A percentile compares a stretch with the other conserved stretches of the same genome.
phyloP scores from a whole-genome alignment of 2,329 filamentous ascomycete genomes.

The Moelleriella libera region DNA sequence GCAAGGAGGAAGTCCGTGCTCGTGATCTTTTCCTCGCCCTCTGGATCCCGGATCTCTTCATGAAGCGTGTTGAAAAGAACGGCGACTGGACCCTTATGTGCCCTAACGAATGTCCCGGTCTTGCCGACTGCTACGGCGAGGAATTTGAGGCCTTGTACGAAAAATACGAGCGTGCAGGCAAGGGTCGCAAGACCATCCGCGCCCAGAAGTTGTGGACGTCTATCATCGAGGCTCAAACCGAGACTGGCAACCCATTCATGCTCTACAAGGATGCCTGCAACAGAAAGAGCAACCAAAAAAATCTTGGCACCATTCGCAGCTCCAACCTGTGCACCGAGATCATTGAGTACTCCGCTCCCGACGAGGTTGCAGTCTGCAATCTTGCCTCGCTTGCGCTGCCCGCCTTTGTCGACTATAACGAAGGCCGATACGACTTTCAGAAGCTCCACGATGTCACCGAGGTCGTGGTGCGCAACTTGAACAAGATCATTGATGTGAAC shows the following conservation, averaged over 20 bases:
- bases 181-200: slow-evolving; percentile 81
- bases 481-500: slow-evolving; percentile 97
- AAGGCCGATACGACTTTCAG: slow-evolving; percentile 83
- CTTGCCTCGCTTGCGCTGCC: slow-evolving; percentile 87
- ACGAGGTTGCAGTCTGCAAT: slow-evolving; percentile 98
- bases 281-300: slow-evolving; percentile 99
- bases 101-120: slow-evolving; percentile 86
- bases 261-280: slow-evolving; percentile 98
- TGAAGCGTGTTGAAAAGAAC: slow-evolving; percentile 98
- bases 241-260: slow-evolving; percentile 99
- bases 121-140: slow-evolving; percentile 93
- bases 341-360: slow-evolving; percentile 89
- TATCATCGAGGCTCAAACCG: slow-evolving; percentile 93
- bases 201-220: slow-evolving; percentile 99
- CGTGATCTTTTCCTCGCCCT: slow-evolving; percentile 95
- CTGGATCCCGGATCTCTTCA: slow-evolving; percentile 98
- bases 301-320: slow-evolving; percentile 93
- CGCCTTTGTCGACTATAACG: slow-evolving; percentile 74
- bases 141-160: slow-evolving; percentile 94
- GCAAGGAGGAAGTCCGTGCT: slow-evolving; percentile 94
- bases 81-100: slow-evolving; percentile 97
- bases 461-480: slow-evolving; percentile 87
- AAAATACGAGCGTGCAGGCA: slow-evolving; percentile 77
- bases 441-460: slow-evolving; percentile 92
- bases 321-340: slow-evolving; percentile 99